A percentile compares a stretch with the other conserved stretches of the same genome.
Conservation (phyloP, 805 yeast species). For the Metschnikowia kofuensis region DNA sequence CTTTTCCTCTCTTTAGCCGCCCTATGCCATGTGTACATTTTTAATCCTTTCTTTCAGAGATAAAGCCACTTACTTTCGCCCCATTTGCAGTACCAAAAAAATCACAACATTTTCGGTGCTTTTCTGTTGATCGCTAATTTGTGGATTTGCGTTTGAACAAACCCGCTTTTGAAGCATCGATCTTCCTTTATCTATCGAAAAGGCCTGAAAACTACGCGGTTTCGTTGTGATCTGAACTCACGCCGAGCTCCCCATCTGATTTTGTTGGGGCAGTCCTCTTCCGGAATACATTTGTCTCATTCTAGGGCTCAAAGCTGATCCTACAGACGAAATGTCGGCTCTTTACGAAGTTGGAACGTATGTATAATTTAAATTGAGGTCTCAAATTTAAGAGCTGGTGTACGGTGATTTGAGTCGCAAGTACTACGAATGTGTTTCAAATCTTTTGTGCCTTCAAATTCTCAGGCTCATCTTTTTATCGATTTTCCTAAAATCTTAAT, state of each 20-base stretch:
- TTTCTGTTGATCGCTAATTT: neutral
- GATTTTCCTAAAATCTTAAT: neutral
- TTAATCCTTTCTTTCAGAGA: slow-evolving; percentile 8
- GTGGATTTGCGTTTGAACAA: neutral
- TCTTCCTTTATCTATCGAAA: neutral
- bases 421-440: neutral
- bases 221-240: slow-evolving; percentile 1
- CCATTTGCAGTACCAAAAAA: neutral
- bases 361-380: slow-evolving; percentile 3
- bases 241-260: neutral
- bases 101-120: neutral
- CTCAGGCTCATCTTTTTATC: neutral
- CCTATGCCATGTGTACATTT: slow-evolving; percentile 13
- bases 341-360: slow-evolving; percentile 40
- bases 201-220: neutral
- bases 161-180: neutral
- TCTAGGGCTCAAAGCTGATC: neutral
- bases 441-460: neutral
- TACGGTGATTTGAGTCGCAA: no score
- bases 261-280: neutral
- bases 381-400: no score
- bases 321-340: slow-evolving; percentile 8
- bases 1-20: slow-evolving; percentile 10
- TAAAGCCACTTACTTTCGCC: neutral
- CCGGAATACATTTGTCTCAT: neutral